phyloP scores from a whole-genome alignment of 257 asterid species.

The Solanum peruvianum region DNA sequence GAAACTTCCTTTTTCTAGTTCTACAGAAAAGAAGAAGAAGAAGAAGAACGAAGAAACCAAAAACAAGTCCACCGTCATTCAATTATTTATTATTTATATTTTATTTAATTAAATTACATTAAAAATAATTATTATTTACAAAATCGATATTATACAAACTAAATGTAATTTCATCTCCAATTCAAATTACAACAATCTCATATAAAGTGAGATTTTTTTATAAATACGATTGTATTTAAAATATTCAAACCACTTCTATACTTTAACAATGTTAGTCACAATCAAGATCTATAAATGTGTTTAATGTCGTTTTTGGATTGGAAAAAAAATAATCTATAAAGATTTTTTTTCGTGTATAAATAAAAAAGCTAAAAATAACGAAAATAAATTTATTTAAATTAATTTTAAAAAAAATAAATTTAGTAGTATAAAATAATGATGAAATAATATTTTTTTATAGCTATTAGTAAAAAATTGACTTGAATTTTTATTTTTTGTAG shows the following conservation, averaged over 20 bases:
- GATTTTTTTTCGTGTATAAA: no score
- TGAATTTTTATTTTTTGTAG: no score
- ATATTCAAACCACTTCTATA: not conserved
- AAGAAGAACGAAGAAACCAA: not conserved
- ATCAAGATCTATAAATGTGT: not conserved
- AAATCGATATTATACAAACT: not conserved
- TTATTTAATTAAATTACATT: no score
- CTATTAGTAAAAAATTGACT: no score
- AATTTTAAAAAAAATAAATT: no score
- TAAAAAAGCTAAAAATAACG: no score
- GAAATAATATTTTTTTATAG: no score
- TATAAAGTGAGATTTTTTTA: not conserved
- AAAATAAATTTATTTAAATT: no score
- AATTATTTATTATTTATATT: no score
- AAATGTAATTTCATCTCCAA: not conserved
- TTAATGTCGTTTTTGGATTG: no score
- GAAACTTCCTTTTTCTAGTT: not conserved
- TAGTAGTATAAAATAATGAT: accelerated
- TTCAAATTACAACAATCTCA: not conserved
- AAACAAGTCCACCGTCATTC: not conserved
- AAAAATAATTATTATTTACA: not conserved
- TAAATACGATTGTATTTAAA: no score
- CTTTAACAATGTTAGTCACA: not conserved
- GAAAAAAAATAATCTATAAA: no score
- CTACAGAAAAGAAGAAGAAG: not conserved